Percentiles rank a stretch among this genome's conserved stretches.
Evolutionary conservation across 2,329 filamentous ascomycete genomes (phyloP).

Genomic region (Colletotrichum higginsianum): DNA sequence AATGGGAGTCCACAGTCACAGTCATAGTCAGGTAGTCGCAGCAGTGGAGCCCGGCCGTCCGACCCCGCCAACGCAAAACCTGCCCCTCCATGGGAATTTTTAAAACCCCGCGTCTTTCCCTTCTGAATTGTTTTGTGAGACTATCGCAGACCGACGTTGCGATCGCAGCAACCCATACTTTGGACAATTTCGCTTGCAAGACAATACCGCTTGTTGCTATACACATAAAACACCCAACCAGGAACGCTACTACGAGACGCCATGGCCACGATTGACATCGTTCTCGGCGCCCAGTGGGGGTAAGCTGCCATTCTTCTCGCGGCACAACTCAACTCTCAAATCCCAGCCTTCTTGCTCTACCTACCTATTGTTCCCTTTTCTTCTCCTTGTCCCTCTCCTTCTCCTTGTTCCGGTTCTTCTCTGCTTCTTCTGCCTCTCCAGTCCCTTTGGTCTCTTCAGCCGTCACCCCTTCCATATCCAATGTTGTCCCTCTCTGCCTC

Average conservation of each 20-base stretch:
- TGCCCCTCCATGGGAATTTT: constrained; percentile 42
- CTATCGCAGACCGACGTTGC: constrained; percentile 43
- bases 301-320: constrained; percentile 46
- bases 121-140: constrained; percentile 39
- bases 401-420: not conserved
- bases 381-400: not conserved
- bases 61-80: constrained; percentile 41
- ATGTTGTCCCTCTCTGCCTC: not conserved
- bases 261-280: constrained; percentile 49
- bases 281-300: constrained; percentile 57
- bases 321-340: constrained; percentile 17
- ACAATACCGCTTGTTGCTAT: constrained; percentile 27
- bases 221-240: constrained; percentile 2
- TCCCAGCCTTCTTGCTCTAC: constrained; percentile 42
- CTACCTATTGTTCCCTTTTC: constrained; percentile 43
- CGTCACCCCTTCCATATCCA: not conserved
- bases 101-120: constrained; percentile 41
- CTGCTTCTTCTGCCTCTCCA: not conserved
- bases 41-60: not conserved
- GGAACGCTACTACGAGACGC: constrained; percentile 17
- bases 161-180: constrained; percentile 42
- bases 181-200: constrained; percentile 29
- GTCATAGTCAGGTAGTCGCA: not conserved
- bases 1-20: constrained; percentile 1
- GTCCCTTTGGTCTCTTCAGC: not conserved